Percentiles rank a stretch among this genome's conserved stretches.
These are phyloP conservation scores for Lactarius sp. DNA, from an alignment of 768 basidiomycete genomes.

Conservation along the genomic window DNA sequence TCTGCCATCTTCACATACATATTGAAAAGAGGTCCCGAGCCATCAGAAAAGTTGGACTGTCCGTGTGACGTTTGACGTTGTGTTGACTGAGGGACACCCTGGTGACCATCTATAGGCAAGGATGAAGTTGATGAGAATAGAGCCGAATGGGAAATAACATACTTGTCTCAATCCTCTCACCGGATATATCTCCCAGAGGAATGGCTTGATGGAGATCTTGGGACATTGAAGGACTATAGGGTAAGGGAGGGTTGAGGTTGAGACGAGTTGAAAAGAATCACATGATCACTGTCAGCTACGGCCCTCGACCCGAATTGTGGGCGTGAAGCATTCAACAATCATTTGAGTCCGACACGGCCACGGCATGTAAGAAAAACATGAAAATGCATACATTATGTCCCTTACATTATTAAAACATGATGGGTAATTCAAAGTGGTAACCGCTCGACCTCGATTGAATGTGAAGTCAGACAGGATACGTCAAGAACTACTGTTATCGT, in stretches of 20 bases:
- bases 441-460: no score
- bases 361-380: no score
- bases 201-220: background rate
- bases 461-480: no score
- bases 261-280: no score
- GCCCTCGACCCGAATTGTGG: no score
- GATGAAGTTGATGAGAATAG: background rate
- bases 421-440: no score
- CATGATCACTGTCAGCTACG: no score
- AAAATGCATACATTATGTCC: no score
- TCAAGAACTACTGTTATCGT: no score
- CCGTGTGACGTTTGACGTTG: background rate
- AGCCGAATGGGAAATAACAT: background rate
- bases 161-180: background rate
- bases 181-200: background rate
- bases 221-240: background rate
- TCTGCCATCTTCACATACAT: constrained; percentile 13
- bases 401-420: background rate
- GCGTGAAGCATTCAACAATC: no score
- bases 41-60: background rate
- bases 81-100: background rate
- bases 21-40: constrained; percentile 6
- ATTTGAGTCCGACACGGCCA: no score
- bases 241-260: no score
- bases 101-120: background rate